A percentile compares a stretch with the other conserved stretches of the same genome.
Conservation (phyloP, 2,329 filamentous ascomycete species). For the Clonostachys rosea region DNA sequence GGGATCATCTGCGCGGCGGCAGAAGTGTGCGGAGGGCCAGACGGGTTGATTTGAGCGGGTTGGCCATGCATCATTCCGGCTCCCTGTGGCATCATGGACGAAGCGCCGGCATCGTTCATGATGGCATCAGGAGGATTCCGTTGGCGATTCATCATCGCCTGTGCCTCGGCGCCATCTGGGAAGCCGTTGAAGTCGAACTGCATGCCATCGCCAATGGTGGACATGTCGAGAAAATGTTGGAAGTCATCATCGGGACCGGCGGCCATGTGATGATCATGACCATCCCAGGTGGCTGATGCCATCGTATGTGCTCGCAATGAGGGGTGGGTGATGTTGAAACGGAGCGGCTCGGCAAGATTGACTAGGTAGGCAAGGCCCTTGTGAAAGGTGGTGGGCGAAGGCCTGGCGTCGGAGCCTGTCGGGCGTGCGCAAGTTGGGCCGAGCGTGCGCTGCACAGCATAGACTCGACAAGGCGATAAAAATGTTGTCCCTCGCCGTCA, state of each 20-base stretch:
- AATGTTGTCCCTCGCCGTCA: too few species aligned
- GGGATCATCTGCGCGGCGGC: conserved; percentile 32
- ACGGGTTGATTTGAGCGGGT: conserved; percentile 41
- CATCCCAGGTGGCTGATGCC: conserved; percentile 49
- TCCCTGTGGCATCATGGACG: background rate
- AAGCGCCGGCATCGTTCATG: conserved; percentile 15
- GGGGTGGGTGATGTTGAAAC: too few species aligned
- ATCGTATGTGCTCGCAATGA: conserved; percentile 30
- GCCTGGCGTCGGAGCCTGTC: too few species aligned
- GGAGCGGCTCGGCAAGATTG: too few species aligned
- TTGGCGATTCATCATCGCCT: conserved; percentile 19
- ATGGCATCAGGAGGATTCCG: conserved; percentile 11
- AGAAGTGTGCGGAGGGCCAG: conserved; percentile 13
- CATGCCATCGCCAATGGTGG: conserved; percentile 45
- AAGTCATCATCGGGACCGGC: conserved; percentile 54
- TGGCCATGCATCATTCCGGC: conserved; percentile 33
- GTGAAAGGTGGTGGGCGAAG: too few species aligned
- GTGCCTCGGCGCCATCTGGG: conserved; percentile 27
- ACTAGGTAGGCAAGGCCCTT: too few species aligned
- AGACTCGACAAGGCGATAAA: too few species aligned
- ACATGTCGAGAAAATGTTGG: conserved; percentile 60
- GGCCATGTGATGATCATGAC: conserved; percentile 50
- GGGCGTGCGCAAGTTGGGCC: too few species aligned
- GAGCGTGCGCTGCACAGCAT: too few species aligned
- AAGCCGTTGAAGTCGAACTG: conserved; percentile 59